Percentiles rank a stretch among this genome's conserved stretches.
These are phyloP conservation scores for Macrotyloma uniflorum DNA, from an alignment of 306 rosid species.

Conservation along the genomic window DNA sequence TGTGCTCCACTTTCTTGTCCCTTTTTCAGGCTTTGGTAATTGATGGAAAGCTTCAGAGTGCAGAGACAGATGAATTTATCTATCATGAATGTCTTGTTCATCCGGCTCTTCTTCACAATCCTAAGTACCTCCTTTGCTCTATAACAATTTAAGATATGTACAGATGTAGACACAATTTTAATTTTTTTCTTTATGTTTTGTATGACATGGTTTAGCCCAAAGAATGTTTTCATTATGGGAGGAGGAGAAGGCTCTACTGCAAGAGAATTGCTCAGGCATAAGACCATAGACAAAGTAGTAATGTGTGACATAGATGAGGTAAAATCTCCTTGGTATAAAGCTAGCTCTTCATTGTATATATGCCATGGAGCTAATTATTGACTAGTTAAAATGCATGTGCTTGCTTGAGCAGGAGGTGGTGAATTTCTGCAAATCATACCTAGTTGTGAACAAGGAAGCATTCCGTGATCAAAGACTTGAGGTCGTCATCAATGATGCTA, in stretches of 20 bases:
- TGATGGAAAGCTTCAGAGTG: constrained; percentile 99
- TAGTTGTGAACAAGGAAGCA: constrained; percentile 84
- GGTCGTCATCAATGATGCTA: constrained; percentile 88
- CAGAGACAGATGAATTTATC: constrained; percentile 93
- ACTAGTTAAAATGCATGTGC: background rate
- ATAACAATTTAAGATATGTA: background rate
- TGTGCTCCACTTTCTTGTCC: background rate
- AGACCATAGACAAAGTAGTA: constrained; percentile 77
- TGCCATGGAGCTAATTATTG: background rate
- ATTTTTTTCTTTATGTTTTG: background rate
- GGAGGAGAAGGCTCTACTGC: constrained; percentile 99
- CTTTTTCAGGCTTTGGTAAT: constrained; percentile 77
- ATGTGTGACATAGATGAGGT: constrained; percentile 99
- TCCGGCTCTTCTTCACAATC: constrained; percentile 88
- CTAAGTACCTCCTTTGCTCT: constrained; percentile 55
- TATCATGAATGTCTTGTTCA: constrained; percentile 98
- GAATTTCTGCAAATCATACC: constrained; percentile 86
- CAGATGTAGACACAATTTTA: background rate
- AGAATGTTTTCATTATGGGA: constrained; percentile 87
- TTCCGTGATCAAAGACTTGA: constrained; percentile 79
- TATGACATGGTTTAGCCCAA: constrained; percentile 56
- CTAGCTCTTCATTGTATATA: background rate
- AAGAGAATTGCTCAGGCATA: constrained; percentile 87
- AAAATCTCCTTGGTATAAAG: background rate
- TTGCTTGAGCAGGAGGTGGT: constrained; percentile 83